These are phyloP conservation scores for Heritiera fomes DNA, from an alignment of 345 rosid genomes.

Conservation along the genomic window DNA sequence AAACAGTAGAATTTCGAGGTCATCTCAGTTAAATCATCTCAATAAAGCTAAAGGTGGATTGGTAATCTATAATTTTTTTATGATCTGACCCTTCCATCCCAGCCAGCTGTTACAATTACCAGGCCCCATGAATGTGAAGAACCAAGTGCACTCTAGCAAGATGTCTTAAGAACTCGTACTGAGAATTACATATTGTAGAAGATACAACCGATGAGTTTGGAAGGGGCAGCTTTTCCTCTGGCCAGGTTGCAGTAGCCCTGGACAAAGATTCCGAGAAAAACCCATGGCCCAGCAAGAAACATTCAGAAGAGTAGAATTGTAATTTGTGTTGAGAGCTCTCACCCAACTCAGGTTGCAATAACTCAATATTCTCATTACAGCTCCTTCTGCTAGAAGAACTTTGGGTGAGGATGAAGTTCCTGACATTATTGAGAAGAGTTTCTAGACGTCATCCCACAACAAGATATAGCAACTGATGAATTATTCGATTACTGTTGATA, in stretches of 20 bases:
- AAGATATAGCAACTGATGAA: not conserved
- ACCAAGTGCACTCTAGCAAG: slow-evolving; percentile 28
- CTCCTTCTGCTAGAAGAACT: slow-evolving; percentile 1
- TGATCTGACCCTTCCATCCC: slow-evolving; percentile 47
- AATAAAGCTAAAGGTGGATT: slow-evolving; percentile 20
- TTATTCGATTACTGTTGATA: not conserved
- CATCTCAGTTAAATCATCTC: not conserved
- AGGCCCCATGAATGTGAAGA: slow-evolving; percentile 44
- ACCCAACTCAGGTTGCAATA: slow-evolving; percentile 22
- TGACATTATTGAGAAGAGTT: slow-evolving; percentile 6
- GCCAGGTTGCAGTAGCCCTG: too few species aligned
- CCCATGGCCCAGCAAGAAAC: slow-evolving; percentile 21
- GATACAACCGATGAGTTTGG: too few species aligned
- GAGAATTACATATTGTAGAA: too few species aligned
- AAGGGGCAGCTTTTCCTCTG: too few species aligned
- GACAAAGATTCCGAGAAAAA: slow-evolving; percentile 24
- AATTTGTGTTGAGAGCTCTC: slow-evolving; percentile 31
- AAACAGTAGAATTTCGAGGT: not conserved
- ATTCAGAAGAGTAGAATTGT: slow-evolving; percentile 34
- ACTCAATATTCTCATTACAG: slow-evolving; percentile 13
- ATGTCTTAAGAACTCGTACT: slow-evolving; percentile 36
- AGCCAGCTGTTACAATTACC: slow-evolving; percentile 47
- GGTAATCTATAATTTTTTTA: slow-evolving; percentile 53
- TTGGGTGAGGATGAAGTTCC: slow-evolving; percentile 11
- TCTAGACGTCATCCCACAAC: slow-evolving; percentile 13